Evolutionary conservation across 2,329 filamentous ascomycete species (phyloP).

Genomic region (Blastomyces parvus): DNA sequence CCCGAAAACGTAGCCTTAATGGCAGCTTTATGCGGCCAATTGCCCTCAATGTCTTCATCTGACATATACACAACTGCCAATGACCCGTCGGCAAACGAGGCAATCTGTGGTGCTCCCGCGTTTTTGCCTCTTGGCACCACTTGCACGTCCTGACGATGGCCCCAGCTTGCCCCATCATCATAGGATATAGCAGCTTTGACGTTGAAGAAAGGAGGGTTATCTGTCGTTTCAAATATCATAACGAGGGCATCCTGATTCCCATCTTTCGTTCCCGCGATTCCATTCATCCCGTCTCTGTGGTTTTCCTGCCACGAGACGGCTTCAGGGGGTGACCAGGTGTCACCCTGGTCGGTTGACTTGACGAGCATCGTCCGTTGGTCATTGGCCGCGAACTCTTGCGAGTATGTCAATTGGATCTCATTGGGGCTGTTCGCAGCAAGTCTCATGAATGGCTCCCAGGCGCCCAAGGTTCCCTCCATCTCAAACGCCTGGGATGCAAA

Average conservation of each 20-base stretch:
- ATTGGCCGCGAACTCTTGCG: slow-evolving; percentile 38
- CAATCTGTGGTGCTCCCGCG: slow-evolving; percentile 40
- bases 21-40: slow-evolving; percentile 35
- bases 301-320: slow-evolving; percentile 33
- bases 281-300: slow-evolving; percentile 39
- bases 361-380: slow-evolving; percentile 45
- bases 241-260: slow-evolving; percentile 25
- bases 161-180: slow-evolving; percentile 37
- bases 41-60: slow-evolving; percentile 34
- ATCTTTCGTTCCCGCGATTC: slow-evolving; percentile 30
- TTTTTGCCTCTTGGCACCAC: slow-evolving; percentile 32
- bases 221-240: slow-evolving; percentile 41
- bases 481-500: slow-evolving; percentile 40
- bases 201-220: slow-evolving; percentile 28
- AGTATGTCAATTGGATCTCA: slow-evolving; percentile 40
- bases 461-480: slow-evolving; percentile 30
- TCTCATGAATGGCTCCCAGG: slow-evolving; percentile 46
- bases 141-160: slow-evolving; percentile 35
- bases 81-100: slow-evolving; percentile 32
- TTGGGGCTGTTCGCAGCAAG: slow-evolving; percentile 22
- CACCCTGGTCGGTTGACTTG: slow-evolving; percentile 35
- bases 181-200: slow-evolving; percentile 40
- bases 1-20: slow-evolving; percentile 36
- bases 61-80: slow-evolving; percentile 41
- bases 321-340: slow-evolving; percentile 36